These are phyloP conservation scores for Aspergillus wentii DNA, from an alignment of 495 filamentous ascomycete species.

Conservation along the genomic window DNA sequence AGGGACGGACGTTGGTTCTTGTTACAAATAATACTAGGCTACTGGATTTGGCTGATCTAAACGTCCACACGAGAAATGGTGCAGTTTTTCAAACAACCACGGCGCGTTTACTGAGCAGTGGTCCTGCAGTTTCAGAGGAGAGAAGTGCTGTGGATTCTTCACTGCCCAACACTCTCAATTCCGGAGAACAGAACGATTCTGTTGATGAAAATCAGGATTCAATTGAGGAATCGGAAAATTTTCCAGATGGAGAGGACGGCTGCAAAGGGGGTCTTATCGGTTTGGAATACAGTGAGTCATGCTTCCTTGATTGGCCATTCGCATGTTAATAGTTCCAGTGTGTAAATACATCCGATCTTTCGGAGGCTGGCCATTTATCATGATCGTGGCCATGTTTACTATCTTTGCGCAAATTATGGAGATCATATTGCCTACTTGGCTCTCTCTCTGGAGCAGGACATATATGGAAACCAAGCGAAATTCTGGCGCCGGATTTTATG, in stretches of 20 bases:
- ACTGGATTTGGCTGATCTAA: neutral
- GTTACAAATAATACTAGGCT: neutral
- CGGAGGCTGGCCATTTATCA: neutral
- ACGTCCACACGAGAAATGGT: neutral
- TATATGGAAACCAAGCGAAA: neutral
- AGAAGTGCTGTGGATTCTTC: neutral
- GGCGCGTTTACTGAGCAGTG: neutral
- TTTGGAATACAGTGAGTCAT: neutral
- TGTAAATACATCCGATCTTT: conserved; percentile 1
- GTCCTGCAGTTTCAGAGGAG: neutral
- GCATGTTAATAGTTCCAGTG: neutral
- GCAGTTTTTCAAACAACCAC: neutral
- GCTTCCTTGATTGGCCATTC: neutral
- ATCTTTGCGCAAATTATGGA: neutral
- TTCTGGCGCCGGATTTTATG: neutral
- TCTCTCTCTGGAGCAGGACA: conserved; percentile 1
- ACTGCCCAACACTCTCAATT: too few relatives aligned
- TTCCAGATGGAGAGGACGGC: too few relatives aligned
- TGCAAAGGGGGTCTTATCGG: neutral
- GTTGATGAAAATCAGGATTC: too few relatives aligned
- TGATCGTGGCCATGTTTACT: neutral
- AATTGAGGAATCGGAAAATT: too few relatives aligned
- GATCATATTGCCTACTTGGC: conserved; percentile 1
- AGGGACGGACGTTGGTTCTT: neutral
- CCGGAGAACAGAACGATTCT: too few relatives aligned